phyloP scores from a whole-genome alignment of 208 protist genomes.

The Vickermania ingenoplastis region DNA sequence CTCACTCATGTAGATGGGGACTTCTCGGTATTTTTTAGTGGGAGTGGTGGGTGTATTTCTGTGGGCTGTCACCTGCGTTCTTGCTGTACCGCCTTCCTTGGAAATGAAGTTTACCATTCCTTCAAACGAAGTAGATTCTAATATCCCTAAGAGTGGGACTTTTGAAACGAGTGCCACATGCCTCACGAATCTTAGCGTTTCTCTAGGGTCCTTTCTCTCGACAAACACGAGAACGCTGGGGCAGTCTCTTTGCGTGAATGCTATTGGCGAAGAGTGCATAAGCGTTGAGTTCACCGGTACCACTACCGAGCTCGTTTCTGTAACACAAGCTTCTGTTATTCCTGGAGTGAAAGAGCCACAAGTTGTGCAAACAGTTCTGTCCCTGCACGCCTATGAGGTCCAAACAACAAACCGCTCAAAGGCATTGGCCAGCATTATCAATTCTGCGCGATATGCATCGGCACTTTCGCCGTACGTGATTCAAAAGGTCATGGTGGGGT shows the following conservation, averaged over 20 bases:
- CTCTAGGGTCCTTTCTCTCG: neutral
- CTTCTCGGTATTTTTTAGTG: no score
- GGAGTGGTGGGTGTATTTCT: no score
- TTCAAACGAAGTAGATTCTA: no score
- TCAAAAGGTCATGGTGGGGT: constrained; percentile 23
- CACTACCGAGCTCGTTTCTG: neutral
- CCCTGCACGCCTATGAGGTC: constrained; percentile 14
- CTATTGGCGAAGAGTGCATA: neutral
- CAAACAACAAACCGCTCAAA: constrained; percentile 15
- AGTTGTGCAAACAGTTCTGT: constrained; percentile 1
- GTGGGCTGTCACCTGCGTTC: no score
- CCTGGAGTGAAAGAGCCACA: neutral
- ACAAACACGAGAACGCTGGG: neutral
- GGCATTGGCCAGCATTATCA: constrained; percentile 31
- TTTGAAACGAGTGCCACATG: neutral
- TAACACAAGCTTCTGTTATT: neutral
- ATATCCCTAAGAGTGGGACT: no score
- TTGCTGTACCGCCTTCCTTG: no score
- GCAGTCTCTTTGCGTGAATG: neutral
- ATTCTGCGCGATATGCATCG: constrained; percentile 31
- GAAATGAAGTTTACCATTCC: no score
- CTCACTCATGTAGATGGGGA: no score
- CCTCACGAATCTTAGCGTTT: neutral
- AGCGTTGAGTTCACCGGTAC: neutral
- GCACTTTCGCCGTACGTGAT: constrained; percentile 32